Evolutionary conservation across 441 rosid genomes (phyloP).

Genomic region (Omphalea diandra): DNA sequence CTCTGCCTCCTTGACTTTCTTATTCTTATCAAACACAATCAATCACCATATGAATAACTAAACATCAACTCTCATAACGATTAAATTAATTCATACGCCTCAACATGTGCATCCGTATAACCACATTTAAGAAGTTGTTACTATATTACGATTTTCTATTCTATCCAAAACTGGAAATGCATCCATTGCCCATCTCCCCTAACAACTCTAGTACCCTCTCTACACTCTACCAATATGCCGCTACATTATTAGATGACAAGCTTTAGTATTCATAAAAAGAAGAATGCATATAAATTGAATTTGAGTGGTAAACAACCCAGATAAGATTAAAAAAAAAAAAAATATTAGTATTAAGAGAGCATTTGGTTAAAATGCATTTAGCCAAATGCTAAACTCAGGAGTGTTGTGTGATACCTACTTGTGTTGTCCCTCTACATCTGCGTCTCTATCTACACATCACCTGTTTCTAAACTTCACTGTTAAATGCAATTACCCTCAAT

Average conservation of each 20-base stretch:
- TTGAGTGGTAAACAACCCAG: slow-evolving; percentile 73
- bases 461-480: too few relatives aligned
- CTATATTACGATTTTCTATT: slow-evolving; percentile 72
- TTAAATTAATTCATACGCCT: slow-evolving; percentile 55
- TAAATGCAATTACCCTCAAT: too few relatives aligned
- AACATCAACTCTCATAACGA: slow-evolving; percentile 48
- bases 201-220: slow-evolving; percentile 61
- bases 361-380: slow-evolving; percentile 52
- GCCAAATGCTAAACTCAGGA: too few relatives aligned
- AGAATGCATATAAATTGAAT: slow-evolving; percentile 65
- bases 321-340: slow-evolving; percentile 73
- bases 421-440: too few relatives aligned
- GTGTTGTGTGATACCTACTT: too few relatives aligned
- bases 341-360: slow-evolving; percentile 42
- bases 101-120: slow-evolving; percentile 41
- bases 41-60: slow-evolving; percentile 59
- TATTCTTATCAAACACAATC: slow-evolving; percentile 52
- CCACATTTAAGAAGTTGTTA: slow-evolving; percentile 52
- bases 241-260: slow-evolving; percentile 60
- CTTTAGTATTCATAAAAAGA: slow-evolving; percentile 55
- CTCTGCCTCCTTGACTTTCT: slow-evolving; percentile 57
- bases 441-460: too few relatives aligned
- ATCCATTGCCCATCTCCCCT: slow-evolving; percentile 56
- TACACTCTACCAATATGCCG: slow-evolving; percentile 49
- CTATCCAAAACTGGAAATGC: slow-evolving; percentile 67